A percentile compares a stretch with the other conserved stretches of the same genome.
Evolutionary conservation across 352 stramenopile genomes (phyloP).

Genomic region (Plasmopara viticola): DNA sequence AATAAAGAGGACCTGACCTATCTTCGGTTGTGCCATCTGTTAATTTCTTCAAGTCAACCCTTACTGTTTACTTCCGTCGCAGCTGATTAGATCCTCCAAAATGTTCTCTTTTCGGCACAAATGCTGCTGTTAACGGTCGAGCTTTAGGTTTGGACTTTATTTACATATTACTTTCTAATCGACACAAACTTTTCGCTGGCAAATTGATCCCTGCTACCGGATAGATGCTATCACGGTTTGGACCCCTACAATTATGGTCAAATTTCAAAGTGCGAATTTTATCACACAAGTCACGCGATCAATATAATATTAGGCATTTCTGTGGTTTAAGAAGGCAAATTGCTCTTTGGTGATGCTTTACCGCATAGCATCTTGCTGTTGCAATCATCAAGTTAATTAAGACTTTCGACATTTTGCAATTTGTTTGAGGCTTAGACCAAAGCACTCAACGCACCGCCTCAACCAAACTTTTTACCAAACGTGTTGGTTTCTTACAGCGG

Average conservation of each 20-base stretch:
- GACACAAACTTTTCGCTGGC: not conserved
- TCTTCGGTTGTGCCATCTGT: too few relatives aligned
- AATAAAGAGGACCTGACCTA: too few relatives aligned
- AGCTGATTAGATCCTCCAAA: too few relatives aligned
- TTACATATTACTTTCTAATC: too few relatives aligned
- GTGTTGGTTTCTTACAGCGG: not conserved
- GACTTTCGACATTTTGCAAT: not conserved
- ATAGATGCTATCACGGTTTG: not conserved
- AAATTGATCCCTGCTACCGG: constrained; percentile 1
- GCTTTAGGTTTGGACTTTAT: too few relatives aligned
- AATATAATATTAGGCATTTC: constrained; percentile 3
- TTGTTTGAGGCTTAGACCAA: not conserved
- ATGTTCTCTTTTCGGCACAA: too few relatives aligned
- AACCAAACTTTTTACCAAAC: not conserved
- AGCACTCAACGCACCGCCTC: not conserved
- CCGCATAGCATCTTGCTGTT: not conserved
- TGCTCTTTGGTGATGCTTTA: not conserved
- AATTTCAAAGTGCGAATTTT: constrained; percentile 1
- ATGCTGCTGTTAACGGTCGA: too few relatives aligned
- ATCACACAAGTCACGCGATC: constrained; percentile 2
- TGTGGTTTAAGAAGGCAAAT: not conserved
- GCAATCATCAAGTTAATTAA: not conserved
- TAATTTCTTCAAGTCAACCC: too few relatives aligned
- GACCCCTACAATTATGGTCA: constrained; percentile 6
- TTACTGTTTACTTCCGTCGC: too few relatives aligned